Evolutionary conservation across 495 filamentous ascomycete species (phyloP), one percentile per base, ranked within the genome.

Genomic region (Chaetomidium leptoderma): DNA sequence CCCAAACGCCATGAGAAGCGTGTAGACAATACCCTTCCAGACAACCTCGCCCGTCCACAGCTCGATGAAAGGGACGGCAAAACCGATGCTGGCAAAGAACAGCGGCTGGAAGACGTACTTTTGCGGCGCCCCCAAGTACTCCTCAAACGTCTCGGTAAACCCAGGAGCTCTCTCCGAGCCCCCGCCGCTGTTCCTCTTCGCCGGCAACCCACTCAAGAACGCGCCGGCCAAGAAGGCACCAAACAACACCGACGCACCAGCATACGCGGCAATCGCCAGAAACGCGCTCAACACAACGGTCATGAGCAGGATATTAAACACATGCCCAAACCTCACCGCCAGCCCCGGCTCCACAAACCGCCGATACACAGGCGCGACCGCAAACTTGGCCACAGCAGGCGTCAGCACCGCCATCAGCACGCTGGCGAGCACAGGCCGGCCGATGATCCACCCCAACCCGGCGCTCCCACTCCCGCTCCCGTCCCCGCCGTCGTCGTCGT

Each of bases 1-100:
- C 1, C 76, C 83, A 23, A 87, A 33, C 11, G 72, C 60, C 89
- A 92, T 93, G 5, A 92, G 70, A 0, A 86, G 54, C 3, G 85
- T 70, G 62, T 90, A 93, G 17, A 90, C 76, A 1, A 90, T 58
- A 1, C 89, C 89, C 9, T 83, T 79, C 90, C 86, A 93, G 21
- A 90, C 63, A 0, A 88, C 75, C 47, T 66, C 64, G 6, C 80
- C 80, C 2, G 64, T 62, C 65, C 91, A 92, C 75, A 93, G 83
- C 13, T 83, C 67, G 0, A 81, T 78, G 35, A 92, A 85, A 0
- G 89, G 88, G 19, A 95, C 86, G 0, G 87, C 83, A 62, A 92
- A 91, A 1, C 89, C 88, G 37, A 92, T 87, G 0, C 86, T 89
- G 19, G 87, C 84, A 61, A 93, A 95, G 73, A 93, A 92, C 47